A percentile compares a stretch with the other conserved stretches of the same genome.
These are phyloP conservation scores for Durio zibethinus DNA, from an alignment of 345 rosid genomes.

Conservation along the genomic window DNA sequence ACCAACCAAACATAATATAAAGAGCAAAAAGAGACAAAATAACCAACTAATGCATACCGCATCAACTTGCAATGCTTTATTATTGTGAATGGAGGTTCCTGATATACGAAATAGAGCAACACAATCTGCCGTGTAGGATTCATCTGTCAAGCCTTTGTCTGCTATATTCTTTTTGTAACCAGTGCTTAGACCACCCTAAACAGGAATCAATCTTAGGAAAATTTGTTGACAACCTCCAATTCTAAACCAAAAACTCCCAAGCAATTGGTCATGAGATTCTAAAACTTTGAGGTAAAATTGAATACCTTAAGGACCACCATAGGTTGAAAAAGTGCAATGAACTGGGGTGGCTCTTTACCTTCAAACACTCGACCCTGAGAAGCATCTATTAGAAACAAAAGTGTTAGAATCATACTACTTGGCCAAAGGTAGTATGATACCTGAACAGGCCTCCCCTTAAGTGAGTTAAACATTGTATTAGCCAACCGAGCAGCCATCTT, in stretches of 20 bases:
- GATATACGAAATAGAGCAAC: slow-evolving; percentile 81
- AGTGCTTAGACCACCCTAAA: slow-evolving; percentile 91
- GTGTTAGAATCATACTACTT: slow-evolving; percentile 13
- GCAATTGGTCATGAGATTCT: slow-evolving; percentile 11
- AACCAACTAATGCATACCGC: slow-evolving; percentile 45
- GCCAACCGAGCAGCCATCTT: slow-evolving; percentile 72
- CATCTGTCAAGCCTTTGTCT: slow-evolving; percentile 64
- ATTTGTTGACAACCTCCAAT: slow-evolving; percentile 8
- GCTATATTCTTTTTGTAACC: slow-evolving; percentile 69
- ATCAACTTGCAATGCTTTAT: slow-evolving; percentile 79
- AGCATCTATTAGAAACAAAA: slow-evolving; percentile 25
- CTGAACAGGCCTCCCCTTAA: slow-evolving; percentile 94
- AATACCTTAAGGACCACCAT: slow-evolving; percentile 90
- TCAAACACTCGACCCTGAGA: slow-evolving; percentile 80
- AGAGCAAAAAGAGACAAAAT: slow-evolving; percentile 2
- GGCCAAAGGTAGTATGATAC: slow-evolving; percentile 37
- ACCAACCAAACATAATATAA: not conserved
- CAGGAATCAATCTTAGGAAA: slow-evolving; percentile 22
- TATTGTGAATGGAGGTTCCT: slow-evolving; percentile 74
- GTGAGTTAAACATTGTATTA: slow-evolving; percentile 67
- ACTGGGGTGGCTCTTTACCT: slow-evolving; percentile 96
- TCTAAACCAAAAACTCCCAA: slow-evolving; percentile 12
- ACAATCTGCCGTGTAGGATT: slow-evolving; percentile 62
- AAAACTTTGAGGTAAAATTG: slow-evolving; percentile 3
- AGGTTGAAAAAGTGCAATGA: slow-evolving; percentile 85